Evolutionary conservation across 2,329 filamentous ascomycete genomes (phyloP).

Genomic region (Taxawa tesnikishii): DNA sequence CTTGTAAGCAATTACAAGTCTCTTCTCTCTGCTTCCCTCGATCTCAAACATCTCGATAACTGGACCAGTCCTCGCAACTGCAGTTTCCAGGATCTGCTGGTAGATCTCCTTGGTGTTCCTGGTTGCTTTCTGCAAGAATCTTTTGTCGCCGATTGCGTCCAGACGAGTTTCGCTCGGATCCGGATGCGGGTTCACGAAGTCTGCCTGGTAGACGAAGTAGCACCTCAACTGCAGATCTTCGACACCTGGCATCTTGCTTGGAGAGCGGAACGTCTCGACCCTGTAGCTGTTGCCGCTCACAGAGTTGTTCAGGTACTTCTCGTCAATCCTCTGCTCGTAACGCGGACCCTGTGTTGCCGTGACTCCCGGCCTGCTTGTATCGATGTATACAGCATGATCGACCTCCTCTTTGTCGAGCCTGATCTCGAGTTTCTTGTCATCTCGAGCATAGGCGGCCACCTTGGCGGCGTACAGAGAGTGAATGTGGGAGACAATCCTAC

Average conservation of each 20-base stretch:
- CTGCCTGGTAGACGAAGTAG: constrained; percentile 98
- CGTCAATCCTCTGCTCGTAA: constrained; percentile 87
- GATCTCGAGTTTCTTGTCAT: constrained; percentile 91
- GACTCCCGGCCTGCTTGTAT: constrained; percentile 83
- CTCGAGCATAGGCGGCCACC: constrained; percentile 81
- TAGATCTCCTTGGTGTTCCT: constrained; percentile 93
- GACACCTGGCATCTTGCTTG: constrained; percentile 61
- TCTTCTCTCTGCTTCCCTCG: constrained; percentile 80
- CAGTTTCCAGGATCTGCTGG: constrained; percentile 80
- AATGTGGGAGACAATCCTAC: constrained; percentile 73
- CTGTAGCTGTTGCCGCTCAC: constrained; percentile 64
- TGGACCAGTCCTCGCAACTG: constrained; percentile 74
- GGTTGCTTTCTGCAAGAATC: constrained; percentile 92
- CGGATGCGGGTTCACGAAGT: constrained; percentile 69
- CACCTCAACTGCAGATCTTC: constrained; percentile 79
- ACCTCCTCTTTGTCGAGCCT: constrained; percentile 86
- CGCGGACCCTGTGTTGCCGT: constrained; percentile 66
- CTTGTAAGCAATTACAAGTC: constrained; percentile 87
- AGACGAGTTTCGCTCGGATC: constrained; percentile 70
- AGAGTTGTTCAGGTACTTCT: constrained; percentile 83
- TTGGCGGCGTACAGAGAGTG: constrained; percentile 95
- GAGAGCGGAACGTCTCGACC: constrained; percentile 93
- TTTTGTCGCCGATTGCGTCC: constrained; percentile 81
- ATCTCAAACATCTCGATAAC: constrained; percentile 98
- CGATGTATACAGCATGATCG: constrained; percentile 97